These are phyloP conservation scores for Pichia paraexigua DNA, from an alignment of 805 yeast genomes.

Conservation along the genomic window DNA sequence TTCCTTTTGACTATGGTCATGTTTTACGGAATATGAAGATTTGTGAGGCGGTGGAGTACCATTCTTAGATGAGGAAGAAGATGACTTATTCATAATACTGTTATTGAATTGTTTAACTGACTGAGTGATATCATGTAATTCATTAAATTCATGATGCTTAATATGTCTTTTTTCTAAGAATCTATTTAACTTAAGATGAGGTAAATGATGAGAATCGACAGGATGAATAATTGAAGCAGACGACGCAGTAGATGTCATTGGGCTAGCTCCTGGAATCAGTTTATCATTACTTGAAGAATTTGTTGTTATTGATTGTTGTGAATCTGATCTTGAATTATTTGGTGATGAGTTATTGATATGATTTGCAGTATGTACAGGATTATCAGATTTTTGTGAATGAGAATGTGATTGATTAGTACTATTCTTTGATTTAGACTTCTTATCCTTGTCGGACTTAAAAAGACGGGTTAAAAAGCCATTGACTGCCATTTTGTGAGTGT, in stretches of 20 bases:
- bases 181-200: conserved; percentile 11
- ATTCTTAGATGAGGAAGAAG: neutral
- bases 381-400: neutral
- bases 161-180: conserved; percentile 12
- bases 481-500: neutral
- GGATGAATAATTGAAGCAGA: conserved; percentile 7
- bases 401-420: neutral
- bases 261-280: neutral
- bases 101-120: neutral
- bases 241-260: neutral
- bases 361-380: neutral
- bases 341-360: neutral
- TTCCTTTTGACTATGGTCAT: neutral
- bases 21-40: neutral
- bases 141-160: conserved; percentile 1
- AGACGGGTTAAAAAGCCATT: conserved; percentile 2
- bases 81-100: neutral
- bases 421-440: neutral
- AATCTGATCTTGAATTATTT: neutral
- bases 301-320: neutral
- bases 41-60: neutral
- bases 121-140: neutral
- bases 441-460: conserved; percentile 5
- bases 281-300: neutral
- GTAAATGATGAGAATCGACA: conserved; percentile 11